These are phyloP conservation scores for Pseudogymnoascus sp. DNA, from an alignment of 2,329 filamentous ascomycete genomes.

Conservation along the genomic window DNA sequence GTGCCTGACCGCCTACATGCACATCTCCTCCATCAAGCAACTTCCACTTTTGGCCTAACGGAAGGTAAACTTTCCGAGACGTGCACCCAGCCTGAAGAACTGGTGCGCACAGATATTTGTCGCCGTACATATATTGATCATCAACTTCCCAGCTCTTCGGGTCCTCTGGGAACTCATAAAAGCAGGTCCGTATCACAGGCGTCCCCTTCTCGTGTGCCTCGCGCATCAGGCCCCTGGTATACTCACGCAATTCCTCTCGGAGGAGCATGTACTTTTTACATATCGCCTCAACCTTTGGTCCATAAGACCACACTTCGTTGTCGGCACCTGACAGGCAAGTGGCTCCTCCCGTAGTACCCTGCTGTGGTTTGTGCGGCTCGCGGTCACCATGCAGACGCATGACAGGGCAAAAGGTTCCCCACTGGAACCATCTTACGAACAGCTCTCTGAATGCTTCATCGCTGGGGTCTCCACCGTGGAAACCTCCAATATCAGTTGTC, in stretches of 20 bases:
- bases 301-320: constrained; percentile 61
- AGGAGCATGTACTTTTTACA: constrained; percentile 50
- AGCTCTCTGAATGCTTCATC: constrained; percentile 51
- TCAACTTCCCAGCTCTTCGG: constrained; percentile 45
- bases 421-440: constrained; percentile 61
- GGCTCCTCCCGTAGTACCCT: constrained; percentile 18
- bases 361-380: constrained; percentile 45
- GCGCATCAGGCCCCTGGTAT: constrained; percentile 49
- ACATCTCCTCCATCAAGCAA: constrained; percentile 29
- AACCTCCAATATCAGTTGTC: constrained; percentile 64
- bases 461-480: constrained; percentile 53
- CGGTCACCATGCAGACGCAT: constrained; percentile 60
- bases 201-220: constrained; percentile 50
- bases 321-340: constrained; percentile 35
- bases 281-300: constrained; percentile 49
- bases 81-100: constrained; percentile 42
- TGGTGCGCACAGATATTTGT: constrained; percentile 49
- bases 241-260: constrained; percentile 48
- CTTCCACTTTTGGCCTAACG: constrained; percentile 38
- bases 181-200: constrained; percentile 53
- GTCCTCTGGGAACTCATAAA: constrained; percentile 55
- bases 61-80: constrained; percentile 43
- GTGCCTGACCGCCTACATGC: constrained; percentile 32
- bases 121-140: constrained; percentile 56
- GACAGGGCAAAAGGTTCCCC: constrained; percentile 58